Evolutionary conservation across 129 eudicot genomes (phyloP).

Genomic region (Artemisia argyi): DNA sequence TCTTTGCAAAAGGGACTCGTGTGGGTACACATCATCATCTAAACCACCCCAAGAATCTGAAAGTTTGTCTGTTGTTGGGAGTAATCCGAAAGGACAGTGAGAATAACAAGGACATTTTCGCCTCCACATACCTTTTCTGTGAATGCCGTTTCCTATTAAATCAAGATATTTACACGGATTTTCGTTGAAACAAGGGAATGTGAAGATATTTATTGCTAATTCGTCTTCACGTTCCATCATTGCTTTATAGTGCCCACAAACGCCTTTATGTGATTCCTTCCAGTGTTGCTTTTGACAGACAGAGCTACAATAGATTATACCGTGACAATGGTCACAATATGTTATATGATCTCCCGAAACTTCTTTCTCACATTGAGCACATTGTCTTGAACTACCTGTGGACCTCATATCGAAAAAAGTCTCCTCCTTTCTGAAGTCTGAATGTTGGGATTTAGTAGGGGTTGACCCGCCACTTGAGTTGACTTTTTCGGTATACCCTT

Average conservation of each 20-base stretch:
- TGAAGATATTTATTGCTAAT: constrained; percentile 38
- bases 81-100: constrained; percentile 42
- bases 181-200: constrained; percentile 37
- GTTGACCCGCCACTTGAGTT: constrained; percentile 47
- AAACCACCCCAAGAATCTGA: constrained; percentile 53
- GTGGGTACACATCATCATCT: constrained; percentile 43
- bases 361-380: constrained; percentile 47
- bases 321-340: constrained; percentile 38
- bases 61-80: constrained; percentile 34
- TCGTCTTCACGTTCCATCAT: constrained; percentile 66
- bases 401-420: constrained; percentile 26
- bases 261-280: constrained; percentile 45
- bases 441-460: constrained; percentile 19
- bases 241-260: constrained; percentile 49
- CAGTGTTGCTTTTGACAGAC: constrained; percentile 46
- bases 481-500: constrained; percentile 46
- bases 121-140: constrained; percentile 63
- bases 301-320: constrained; percentile 37
- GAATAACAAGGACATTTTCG: constrained; percentile 52
- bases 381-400: constrained; percentile 29
- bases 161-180: constrained; percentile 53
- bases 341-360: constrained; percentile 30
- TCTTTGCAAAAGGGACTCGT: constrained; percentile 29
- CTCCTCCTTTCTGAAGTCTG: constrained; percentile 37
- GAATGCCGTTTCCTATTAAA: constrained; percentile 29